Conservation (phyloP, 1,139 yeast genomes). For the Sugiyamaella paludigena region DNA sequence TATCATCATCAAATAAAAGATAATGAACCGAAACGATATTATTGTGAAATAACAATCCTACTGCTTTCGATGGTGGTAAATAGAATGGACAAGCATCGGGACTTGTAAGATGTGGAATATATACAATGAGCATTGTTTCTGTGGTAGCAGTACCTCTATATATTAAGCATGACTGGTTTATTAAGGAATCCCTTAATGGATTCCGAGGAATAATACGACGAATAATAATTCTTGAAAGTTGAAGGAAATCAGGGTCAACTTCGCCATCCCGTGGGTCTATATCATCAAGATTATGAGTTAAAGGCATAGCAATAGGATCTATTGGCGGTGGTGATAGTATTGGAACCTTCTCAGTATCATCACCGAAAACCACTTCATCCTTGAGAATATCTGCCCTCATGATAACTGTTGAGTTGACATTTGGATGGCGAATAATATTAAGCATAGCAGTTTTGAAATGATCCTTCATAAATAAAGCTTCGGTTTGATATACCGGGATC, state of each 20-base stretch:
- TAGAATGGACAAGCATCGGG: constrained; percentile 65
- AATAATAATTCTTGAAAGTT: constrained; percentile 54
- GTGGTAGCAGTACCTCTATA: constrained; percentile 26
- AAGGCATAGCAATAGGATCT: constrained; percentile 25
- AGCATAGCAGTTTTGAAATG: constrained; percentile 75
- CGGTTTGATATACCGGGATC: constrained; percentile 42
- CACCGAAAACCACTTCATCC: constrained; percentile 37
- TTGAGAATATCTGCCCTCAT: constrained; percentile 80
- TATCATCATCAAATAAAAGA: constrained; percentile 50
- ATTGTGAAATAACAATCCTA: constrained; percentile 63
- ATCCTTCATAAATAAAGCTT: constrained; percentile 39
- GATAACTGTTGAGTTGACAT: constrained; percentile 87
- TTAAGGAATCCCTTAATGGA: constrained; percentile 77
- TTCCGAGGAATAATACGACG: constrained; percentile 85
- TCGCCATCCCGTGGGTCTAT: constrained; percentile 50
- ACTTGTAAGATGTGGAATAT: constrained; percentile 64
- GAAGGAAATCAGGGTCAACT: constrained; percentile 35
- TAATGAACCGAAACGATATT: constrained; percentile 74
- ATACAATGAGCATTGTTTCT: constrained; percentile 54
- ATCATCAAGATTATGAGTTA: constrained; percentile 52
- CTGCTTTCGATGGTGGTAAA: constrained; percentile 76
- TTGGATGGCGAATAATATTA: constrained; percentile 79
- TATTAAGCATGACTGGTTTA: constrained; percentile 80
- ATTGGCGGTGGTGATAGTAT: constrained; percentile 37
- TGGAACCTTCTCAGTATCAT: neutral